A percentile compares a stretch with the other conserved stretches of the same genome.
Conservation (phyloP, 2,329 filamentous ascomycete genomes). For the Cladosporium phlei region DNA sequence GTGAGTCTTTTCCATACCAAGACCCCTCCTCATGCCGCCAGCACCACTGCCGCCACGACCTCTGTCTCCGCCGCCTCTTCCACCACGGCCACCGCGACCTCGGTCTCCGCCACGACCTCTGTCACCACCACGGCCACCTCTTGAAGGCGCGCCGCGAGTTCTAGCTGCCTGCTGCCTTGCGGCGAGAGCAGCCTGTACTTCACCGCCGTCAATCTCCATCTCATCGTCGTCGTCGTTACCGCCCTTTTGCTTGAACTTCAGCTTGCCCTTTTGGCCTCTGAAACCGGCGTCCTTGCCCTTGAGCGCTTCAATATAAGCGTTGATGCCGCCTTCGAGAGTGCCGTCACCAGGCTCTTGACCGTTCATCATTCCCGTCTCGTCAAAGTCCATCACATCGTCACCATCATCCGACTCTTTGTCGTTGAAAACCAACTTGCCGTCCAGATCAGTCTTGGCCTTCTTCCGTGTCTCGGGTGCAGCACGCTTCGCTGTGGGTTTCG, state of each 20-base stretch:
- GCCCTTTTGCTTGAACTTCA: constrained; percentile 55
- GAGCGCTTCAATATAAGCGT: constrained; percentile 59
- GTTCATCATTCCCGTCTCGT: constrained; percentile 44
- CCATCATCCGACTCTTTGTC: constrained; percentile 39
- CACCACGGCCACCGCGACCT: constrained; percentile 5
- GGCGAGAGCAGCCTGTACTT: constrained; percentile 26
- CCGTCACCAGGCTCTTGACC: constrained; percentile 35
- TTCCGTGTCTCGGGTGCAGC: constrained; percentile 39
- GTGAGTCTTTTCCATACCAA: constrained; percentile 32
- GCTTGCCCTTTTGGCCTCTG: constrained; percentile 54
- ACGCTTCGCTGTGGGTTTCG: constrained; percentile 67
- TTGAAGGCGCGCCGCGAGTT: not conserved
- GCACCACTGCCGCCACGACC: constrained; percentile 16
- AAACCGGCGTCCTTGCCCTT: constrained; percentile 55
- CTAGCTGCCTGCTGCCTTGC: constrained; percentile 30
- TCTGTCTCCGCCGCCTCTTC: constrained; percentile 8
- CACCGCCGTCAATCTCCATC: constrained; percentile 45
- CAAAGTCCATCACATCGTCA: constrained; percentile 53
- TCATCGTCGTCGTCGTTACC: constrained; percentile 37
- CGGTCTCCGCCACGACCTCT: not conserved
- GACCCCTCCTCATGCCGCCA: constrained; percentile 27
- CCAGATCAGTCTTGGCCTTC: constrained; percentile 66
- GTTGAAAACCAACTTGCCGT: constrained; percentile 76
- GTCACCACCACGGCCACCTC: not conserved
- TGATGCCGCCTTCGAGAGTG: constrained; percentile 48